Conservation (phyloP, 2,329 filamentous ascomycete genomes). For the Colletotrichum zoysiae region DNA sequence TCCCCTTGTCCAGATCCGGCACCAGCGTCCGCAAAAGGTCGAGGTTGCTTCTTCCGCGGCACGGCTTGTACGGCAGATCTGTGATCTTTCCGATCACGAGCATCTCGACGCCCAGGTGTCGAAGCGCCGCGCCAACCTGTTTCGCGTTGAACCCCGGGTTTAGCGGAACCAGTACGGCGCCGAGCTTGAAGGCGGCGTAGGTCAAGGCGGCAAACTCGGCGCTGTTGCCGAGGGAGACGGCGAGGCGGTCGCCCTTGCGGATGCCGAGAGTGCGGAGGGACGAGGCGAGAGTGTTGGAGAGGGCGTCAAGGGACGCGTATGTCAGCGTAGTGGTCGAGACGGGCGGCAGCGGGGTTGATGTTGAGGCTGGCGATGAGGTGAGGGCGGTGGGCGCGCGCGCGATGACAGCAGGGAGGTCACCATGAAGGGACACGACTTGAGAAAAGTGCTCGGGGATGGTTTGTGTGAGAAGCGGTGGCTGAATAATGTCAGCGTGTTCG, state of each 20-base stretch:
- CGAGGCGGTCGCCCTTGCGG: conserved; percentile 84
- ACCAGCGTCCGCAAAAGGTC: conserved; percentile 60
- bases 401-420: conserved; percentile 73
- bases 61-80: conserved; percentile 78
- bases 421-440: conserved; percentile 71
- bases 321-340: conserved; percentile 75
- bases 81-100: conserved; percentile 90
- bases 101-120: conserved; percentile 78
- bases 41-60: conserved; percentile 66
- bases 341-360: conserved; percentile 64
- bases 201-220: conserved; percentile 86
- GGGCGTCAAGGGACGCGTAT: conserved; percentile 79
- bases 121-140: conserved; percentile 83
- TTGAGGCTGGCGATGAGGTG: conserved; percentile 41
- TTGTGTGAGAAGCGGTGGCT: conserved; percentile 75
- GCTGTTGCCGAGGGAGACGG: conserved; percentile 87
- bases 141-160: conserved; percentile 88
- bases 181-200: conserved; percentile 93
- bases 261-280: conserved; percentile 80
- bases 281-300: conserved; percentile 81
- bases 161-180: conserved; percentile 92
- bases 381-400: conserved; percentile 57
- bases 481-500: neutral
- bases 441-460: conserved; percentile 82
- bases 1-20: conserved; percentile 53